Evolutionary conservation across 148 eudicot species (phyloP).

Genomic region (Rhododendron griersonianum): DNA sequence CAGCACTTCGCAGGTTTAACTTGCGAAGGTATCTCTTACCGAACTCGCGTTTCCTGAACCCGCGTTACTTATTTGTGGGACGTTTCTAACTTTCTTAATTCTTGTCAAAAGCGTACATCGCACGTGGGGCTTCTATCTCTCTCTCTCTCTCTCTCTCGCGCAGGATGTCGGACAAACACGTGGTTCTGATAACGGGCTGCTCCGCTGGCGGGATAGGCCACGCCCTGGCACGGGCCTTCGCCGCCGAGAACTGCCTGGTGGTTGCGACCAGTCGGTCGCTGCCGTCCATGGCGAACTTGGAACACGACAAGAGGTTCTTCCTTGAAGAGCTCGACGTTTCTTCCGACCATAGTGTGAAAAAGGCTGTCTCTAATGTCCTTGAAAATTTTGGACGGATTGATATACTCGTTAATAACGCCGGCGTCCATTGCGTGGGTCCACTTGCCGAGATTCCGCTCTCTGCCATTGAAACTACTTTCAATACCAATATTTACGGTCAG

Average conservation of each 20-base stretch:
- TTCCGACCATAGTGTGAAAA: slow-evolving; percentile 52
- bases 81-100: too few relatives aligned
- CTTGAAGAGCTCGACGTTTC: slow-evolving; percentile 65
- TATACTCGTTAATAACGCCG: slow-evolving; percentile 76
- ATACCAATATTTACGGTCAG: slow-evolving; percentile 78
- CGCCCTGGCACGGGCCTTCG: slow-evolving; percentile 76
- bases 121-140: too few relatives aligned
- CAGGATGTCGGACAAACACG: slow-evolving; percentile 21
- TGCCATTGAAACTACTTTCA: slow-evolving; percentile 47
- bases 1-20: too few relatives aligned
- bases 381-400: slow-evolving; percentile 67
- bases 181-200: slow-evolving; percentile 77
- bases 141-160: too few relatives aligned
- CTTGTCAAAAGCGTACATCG: too few relatives aligned
- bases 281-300: slow-evolving; percentile 54
- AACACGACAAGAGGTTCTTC: slow-evolving; percentile 31
- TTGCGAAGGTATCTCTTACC: too few relatives aligned
- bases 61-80: too few relatives aligned
- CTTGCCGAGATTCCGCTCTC: slow-evolving; percentile 77
- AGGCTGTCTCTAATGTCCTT: slow-evolving; percentile 38
- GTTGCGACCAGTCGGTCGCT: slow-evolving; percentile 65
- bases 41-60: too few relatives aligned
- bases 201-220: slow-evolving; percentile 78
- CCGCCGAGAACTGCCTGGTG: slow-evolving; percentile 55
- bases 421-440: slow-evolving; percentile 82